These are phyloP conservation scores for Fusarium albosuccineum DNA, from an alignment of 2,329 filamentous ascomycete genomes.

Conservation along the genomic window DNA sequence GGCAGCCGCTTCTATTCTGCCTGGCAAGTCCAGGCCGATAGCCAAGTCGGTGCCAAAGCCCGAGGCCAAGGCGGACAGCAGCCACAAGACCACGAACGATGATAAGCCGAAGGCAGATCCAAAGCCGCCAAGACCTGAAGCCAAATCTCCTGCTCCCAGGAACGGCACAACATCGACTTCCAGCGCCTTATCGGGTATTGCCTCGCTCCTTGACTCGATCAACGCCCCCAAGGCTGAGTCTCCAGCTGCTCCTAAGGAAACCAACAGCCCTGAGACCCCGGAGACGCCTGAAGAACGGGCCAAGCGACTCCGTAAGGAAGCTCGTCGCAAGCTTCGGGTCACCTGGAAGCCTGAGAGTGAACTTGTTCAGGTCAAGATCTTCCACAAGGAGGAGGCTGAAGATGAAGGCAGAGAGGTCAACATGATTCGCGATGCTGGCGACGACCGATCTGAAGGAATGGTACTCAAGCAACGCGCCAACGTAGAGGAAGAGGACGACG, in stretches of 20 bases:
- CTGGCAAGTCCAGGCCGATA: constrained; percentile 62
- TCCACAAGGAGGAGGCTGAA: constrained; percentile 79
- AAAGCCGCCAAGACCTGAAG: constrained; percentile 47
- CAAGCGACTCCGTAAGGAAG: constrained; percentile 79
- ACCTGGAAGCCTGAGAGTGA: constrained; percentile 76
- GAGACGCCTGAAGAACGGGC: constrained; percentile 78
- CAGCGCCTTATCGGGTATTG: constrained; percentile 62
- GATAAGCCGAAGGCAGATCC: constrained; percentile 50
- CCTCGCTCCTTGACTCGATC: constrained; percentile 66
- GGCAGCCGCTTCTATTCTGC: constrained; percentile 54
- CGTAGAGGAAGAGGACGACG: constrained; percentile 68
- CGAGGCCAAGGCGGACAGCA: constrained; percentile 46
- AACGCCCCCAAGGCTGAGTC: constrained; percentile 57
- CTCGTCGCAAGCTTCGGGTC: constrained; percentile 77
- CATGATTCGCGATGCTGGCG: constrained; percentile 78
- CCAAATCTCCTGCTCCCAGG: constrained; percentile 45
- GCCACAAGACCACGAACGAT: constrained; percentile 43
- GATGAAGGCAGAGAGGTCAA: constrained; percentile 76
- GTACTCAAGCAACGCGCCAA: constrained; percentile 69
- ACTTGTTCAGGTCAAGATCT: constrained; percentile 75
- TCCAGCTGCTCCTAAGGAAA: constrained; percentile 65
- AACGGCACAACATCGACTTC: constrained; percentile 51
- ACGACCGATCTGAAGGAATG: constrained; percentile 80
- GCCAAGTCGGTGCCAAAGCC: constrained; percentile 58
- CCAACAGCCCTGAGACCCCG: constrained; percentile 60